phyloP scores from a whole-genome alignment of 2,329 filamentous ascomycete species.

The Ceratocystis cubensis region DNA sequence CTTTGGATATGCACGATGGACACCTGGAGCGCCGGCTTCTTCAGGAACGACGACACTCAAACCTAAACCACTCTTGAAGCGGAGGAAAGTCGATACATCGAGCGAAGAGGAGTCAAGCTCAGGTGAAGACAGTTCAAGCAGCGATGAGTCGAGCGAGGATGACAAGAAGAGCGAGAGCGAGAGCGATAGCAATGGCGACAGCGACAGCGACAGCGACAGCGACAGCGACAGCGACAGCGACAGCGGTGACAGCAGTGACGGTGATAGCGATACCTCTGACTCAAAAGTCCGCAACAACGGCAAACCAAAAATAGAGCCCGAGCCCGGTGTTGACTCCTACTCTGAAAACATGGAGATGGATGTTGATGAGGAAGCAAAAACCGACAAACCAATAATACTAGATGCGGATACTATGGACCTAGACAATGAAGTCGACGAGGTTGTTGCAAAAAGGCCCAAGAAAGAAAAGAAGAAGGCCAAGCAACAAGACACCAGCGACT shows the following conservation, averaged over 20 bases:
- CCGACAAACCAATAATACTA: background rate
- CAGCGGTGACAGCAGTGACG: background rate
- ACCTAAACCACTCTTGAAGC: slow-evolving; percentile 6
- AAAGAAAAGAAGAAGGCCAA: slow-evolving; percentile 28
- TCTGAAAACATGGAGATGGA: background rate
- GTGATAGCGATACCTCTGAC: slow-evolving; percentile 3
- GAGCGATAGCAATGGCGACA: background rate
- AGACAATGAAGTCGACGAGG: slow-evolving; percentile 20
- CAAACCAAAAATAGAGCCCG: background rate
- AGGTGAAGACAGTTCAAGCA: slow-evolving; percentile 5
- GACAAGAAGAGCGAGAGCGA: slow-evolving; percentile 2
- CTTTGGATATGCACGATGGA: slow-evolving; percentile 21
- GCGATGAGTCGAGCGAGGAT: background rate
- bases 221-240: slow-evolving; percentile 8
- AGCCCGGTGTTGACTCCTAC: background rate
- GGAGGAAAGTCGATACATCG: background rate
- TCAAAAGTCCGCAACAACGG: background rate
- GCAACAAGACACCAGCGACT: slow-evolving; percentile 16
- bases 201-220: background rate
- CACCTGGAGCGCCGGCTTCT: slow-evolving; percentile 11
- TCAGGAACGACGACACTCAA: slow-evolving; percentile 1
- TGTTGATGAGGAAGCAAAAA: slow-evolving; percentile 21
- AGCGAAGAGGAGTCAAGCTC: slow-evolving; percentile 6
- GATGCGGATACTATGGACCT: slow-evolving; percentile 4
- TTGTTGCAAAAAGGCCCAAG: slow-evolving; percentile 21